Percentiles rank a stretch among this genome's conserved stretches.
These are phyloP conservation scores for Talaromyces sp. DNA, from an alignment of 2,329 filamentous ascomycete species.

Conservation along the genomic window DNA sequence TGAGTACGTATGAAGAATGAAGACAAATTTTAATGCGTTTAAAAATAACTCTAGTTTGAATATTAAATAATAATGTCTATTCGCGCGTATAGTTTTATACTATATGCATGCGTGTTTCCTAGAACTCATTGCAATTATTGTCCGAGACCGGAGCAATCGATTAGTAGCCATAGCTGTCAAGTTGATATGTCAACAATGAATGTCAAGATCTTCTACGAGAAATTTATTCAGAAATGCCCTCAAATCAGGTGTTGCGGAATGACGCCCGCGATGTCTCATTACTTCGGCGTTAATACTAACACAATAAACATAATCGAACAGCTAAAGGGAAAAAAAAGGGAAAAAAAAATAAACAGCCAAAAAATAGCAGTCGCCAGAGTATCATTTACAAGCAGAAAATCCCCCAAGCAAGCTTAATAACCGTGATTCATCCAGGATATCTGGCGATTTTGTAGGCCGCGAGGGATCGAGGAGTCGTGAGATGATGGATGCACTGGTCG, in stretches of 20 bases:
- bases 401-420: constrained; percentile 19
- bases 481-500: constrained; percentile 2
- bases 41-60: too few relatives aligned
- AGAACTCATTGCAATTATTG: background rate
- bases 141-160: background rate
- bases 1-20: too few relatives aligned
- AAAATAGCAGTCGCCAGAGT: constrained; percentile 29
- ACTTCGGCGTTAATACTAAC: constrained; percentile 14
- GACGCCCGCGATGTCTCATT: constrained; percentile 12
- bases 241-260: background rate
- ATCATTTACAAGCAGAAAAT: constrained; percentile 38
- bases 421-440: constrained; percentile 1
- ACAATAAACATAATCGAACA: constrained; percentile 29
- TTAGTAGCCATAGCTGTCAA: background rate
- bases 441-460: background rate
- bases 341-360: background rate
- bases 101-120: background rate
- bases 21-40: too few relatives aligned
- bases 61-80: too few relatives aligned
- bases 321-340: background rate
- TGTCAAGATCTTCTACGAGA: background rate
- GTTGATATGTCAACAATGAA: background rate
- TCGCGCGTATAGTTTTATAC: too few relatives aligned
- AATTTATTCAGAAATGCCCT: background rate
- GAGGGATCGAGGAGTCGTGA: background rate